phyloP scores from a whole-genome alignment of 768 basidiomycete species.

The Suillus occidentalis region DNA sequence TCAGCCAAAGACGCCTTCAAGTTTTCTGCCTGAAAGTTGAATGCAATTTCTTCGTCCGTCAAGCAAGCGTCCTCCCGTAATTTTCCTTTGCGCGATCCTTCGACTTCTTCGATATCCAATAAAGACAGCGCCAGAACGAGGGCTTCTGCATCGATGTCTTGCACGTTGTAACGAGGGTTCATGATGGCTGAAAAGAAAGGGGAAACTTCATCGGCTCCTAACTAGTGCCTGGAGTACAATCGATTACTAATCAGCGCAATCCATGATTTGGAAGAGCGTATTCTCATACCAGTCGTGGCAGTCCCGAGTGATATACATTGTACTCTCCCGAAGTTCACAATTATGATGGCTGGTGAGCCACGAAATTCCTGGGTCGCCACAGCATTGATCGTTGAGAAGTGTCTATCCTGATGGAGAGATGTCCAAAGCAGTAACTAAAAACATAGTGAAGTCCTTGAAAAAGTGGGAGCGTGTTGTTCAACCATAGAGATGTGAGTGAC shows the following conservation, averaged over 20 bases:
- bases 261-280: too few relatives aligned
- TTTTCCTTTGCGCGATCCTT: conserved; percentile 39
- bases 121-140: conserved; percentile 43
- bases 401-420: conserved; percentile 59
- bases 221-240: background rate
- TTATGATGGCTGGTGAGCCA: background rate
- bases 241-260: background rate
- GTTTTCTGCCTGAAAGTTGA: conserved; percentile 41
- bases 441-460: conserved; percentile 61
- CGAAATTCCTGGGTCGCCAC: conserved; percentile 33
- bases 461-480: conserved; percentile 74
- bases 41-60: conserved; percentile 47
- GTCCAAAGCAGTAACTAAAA: conserved; percentile 49
- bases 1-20: conserved; percentile 28
- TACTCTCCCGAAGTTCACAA: background rate
- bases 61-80: conserved; percentile 27
- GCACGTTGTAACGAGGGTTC: background rate
- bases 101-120: conserved; percentile 41
- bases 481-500: conserved; percentile 64
- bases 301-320: background rate
- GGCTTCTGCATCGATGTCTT: conserved; percentile 37
- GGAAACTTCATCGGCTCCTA: background rate
- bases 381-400: conserved; percentile 48
- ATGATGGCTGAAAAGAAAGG: conserved; percentile 1
- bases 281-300: background rate